A percentile compares a stretch with the other conserved stretches of the same genome.
Conservation (phyloP, 345 rosid species). For the Mangifera indica region DNA sequence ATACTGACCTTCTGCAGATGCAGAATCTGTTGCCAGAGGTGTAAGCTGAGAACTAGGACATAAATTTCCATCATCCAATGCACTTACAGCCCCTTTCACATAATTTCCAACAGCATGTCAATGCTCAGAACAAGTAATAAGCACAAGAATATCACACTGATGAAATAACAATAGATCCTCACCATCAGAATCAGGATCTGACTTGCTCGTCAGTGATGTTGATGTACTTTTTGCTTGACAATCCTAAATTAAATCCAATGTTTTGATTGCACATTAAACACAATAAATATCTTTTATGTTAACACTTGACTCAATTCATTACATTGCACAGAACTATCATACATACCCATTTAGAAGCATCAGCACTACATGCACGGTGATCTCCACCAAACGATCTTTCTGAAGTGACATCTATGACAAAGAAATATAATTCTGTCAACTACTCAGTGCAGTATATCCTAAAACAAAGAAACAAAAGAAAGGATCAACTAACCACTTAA, state of each 20-base stretch:
- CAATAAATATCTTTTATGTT: not conserved
- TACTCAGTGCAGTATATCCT: not conserved
- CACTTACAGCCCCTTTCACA: slow-evolving; percentile 61
- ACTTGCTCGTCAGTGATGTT: slow-evolving; percentile 45
- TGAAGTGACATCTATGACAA: slow-evolving; percentile 36
- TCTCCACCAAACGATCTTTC: slow-evolving; percentile 42
- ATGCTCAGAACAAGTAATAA: slow-evolving; percentile 23
- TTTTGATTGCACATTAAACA: slow-evolving; percentile 1
- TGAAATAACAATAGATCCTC: slow-evolving; percentile 34
- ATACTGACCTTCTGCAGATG: slow-evolving; percentile 51
- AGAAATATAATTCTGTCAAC: slow-evolving; percentile 18
- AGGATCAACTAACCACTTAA: slow-evolving; percentile 35
- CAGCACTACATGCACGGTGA: slow-evolving; percentile 27
- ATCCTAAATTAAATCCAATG: slow-evolving; percentile 29
- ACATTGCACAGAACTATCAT: not conserved
- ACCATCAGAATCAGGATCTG: slow-evolving; percentile 76
- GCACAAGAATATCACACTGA: slow-evolving; percentile 16
- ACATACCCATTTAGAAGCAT: slow-evolving; percentile 50
- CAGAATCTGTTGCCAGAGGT: slow-evolving; percentile 35
- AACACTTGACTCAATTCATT: not conserved
- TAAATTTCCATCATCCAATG: slow-evolving; percentile 50
- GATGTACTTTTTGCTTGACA: slow-evolving; percentile 43
- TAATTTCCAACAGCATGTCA: slow-evolving; percentile 23
- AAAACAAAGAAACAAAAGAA: not conserved
- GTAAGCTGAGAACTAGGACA: slow-evolving; percentile 47